Evolutionary conservation across 2,329 filamentous ascomycete genomes (phyloP), one percentile per base, ranked within the genome.

Genomic region (Aspergillus neotritici): DNA sequence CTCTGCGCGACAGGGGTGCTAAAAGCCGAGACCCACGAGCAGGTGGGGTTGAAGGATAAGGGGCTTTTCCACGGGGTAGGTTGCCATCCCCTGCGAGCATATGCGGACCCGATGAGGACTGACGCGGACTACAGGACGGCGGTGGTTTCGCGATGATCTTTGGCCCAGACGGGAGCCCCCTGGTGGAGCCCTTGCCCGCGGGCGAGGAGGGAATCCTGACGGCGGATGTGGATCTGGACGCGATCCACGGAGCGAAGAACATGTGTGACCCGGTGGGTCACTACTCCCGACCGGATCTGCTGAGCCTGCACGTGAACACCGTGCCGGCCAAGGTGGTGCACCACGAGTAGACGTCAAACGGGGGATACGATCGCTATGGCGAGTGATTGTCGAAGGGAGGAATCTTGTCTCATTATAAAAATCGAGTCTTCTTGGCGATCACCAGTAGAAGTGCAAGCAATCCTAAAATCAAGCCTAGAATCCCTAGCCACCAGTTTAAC

Each of bases 61-160:
- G 36, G 16, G 10, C 3, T 40, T n/a, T 17, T 40, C n/a, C 30
- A 32, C 8, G n/a, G 9, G 29, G 38, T 40, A 21, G 13, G 38
- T 25, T 13, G 14, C 7, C 14, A 14, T 33, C 0, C 4, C 8
- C 10, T 56, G 67, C 21, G 1, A 21, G 17, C 17, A 6, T 6
- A 25, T 8, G 21, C 21, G 6, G 7, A 25, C 4, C 7, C 21
- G 21, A 25, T 8, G 21, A 25, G 4, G 3, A 25, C 21, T 25
- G 21, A 25, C 21, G 9, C 5, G 21, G 21, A 25, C 21, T 25
- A 25, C 21, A 25, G 21, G 21, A 25, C 21, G 21, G 21, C 3
- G 72, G 72, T 15, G 76, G 76, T 2, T 71, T 70, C 41, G 71
- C 71, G 3, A 74, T 72, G 47, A 68, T 78, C 15, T 74, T 74